phyloP scores from a whole-genome alignment of 306 rosid genomes.

The Gynostemma pentaphyllum region DNA sequence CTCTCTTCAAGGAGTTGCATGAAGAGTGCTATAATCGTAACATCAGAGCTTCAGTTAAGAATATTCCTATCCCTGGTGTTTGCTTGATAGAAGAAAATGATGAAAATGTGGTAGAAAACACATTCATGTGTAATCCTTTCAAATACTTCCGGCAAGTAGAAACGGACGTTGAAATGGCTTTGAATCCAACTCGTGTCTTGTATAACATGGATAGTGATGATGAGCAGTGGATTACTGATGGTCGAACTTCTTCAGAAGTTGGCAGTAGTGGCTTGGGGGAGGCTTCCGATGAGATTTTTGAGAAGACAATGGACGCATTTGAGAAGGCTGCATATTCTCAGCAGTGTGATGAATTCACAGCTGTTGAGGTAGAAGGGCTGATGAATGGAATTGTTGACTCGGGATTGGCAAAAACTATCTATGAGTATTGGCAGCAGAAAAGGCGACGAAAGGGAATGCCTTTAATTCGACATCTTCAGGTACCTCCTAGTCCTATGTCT shows the following conservation, averaged over 20 bases:
- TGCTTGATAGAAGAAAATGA: constrained; percentile 54
- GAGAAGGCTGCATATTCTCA: constrained; percentile 79
- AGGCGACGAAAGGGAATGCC: constrained; percentile 79
- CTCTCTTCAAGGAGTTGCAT: constrained; percentile 88
- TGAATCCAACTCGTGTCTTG: constrained; percentile 53
- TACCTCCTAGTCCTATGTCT: constrained; percentile 18
- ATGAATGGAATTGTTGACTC: constrained; percentile 34
- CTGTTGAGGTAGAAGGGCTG: constrained; percentile 67
- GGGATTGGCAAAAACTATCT: constrained; percentile 34
- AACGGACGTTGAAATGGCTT: constrained; percentile 87
- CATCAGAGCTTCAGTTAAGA: constrained; percentile 69
- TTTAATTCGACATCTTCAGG: constrained; percentile 89
- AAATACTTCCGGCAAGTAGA: constrained; percentile 66
- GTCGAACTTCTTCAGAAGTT: constrained; percentile 29
- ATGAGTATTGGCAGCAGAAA: constrained; percentile 65
- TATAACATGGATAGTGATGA: constrained; percentile 99
- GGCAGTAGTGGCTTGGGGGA: constrained; percentile 22
- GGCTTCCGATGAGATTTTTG: constrained; percentile 47
- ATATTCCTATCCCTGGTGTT: constrained; percentile 96
- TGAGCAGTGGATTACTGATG: constrained; percentile 52
- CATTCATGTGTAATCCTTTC: constrained; percentile 47
- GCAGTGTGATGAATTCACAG: constrained; percentile 48
- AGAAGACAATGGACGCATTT: constrained; percentile 72
- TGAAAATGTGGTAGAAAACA: constrained; percentile 38
- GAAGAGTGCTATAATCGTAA: constrained; percentile 92